Percentiles rank a stretch among this genome's conserved stretches.
Conservation (phyloP, 1,139 yeast genomes). For the Suhomyces ambrosiae region DNA sequence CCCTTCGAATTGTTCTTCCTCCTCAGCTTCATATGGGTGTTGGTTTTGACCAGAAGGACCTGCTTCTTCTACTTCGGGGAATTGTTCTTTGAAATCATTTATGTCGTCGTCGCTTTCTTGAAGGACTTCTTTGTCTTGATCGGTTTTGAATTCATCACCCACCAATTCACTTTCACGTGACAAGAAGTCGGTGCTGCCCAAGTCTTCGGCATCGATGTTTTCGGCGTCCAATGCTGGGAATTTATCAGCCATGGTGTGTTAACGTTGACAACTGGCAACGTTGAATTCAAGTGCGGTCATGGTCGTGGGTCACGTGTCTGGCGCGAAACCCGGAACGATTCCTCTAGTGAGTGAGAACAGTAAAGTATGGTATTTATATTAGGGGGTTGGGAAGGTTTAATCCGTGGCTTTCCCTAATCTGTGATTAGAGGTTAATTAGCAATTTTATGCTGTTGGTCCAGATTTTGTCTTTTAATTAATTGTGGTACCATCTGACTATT, state of each 20-base stretch:
- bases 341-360: no score
- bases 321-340: no score
- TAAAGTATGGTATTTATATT: no score
- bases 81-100: constrained; percentile 65
- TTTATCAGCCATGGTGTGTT: constrained; percentile 71
- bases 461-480: no score
- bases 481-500: no score
- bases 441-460: no score
- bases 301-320: no score
- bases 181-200: constrained; percentile 61
- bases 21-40: constrained; percentile 22
- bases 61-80: constrained; percentile 55
- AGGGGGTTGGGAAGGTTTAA: no score
- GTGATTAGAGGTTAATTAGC: no score
- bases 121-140: constrained; percentile 58
- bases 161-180: constrained; percentile 82
- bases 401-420: no score
- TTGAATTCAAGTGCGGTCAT: no score
- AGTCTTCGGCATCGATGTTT: constrained; percentile 37
- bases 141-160: constrained; percentile 81
- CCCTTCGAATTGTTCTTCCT: constrained; percentile 36
- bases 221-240: constrained; percentile 76
- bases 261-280: neutral
- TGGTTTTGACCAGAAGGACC: constrained; percentile 14
- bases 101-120: constrained; percentile 60